Evolutionary conservation across 108 stramenopile genomes (phyloP).

Genomic region (Nitzschia sp.): DNA sequence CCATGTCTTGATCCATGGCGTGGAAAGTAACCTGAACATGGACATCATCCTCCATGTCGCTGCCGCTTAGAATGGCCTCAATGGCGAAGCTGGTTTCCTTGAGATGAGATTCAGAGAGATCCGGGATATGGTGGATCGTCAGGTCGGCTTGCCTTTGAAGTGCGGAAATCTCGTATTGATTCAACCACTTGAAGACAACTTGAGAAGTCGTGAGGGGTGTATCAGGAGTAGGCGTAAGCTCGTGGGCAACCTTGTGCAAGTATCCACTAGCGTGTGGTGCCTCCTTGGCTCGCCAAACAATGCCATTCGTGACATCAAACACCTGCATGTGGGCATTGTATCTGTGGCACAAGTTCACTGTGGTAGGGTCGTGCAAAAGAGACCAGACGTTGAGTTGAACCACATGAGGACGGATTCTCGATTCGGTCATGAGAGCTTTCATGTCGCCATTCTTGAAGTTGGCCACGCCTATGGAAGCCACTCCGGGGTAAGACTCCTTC

Average conservation of each 20-base stretch:
- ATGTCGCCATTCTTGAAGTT: conserved; percentile 71
- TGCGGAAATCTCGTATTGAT: conserved; percentile 35
- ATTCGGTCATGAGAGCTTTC: conserved; percentile 32
- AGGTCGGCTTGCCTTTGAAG: conserved; percentile 34
- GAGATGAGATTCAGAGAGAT: conserved; percentile 30
- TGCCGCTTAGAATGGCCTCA: conserved; percentile 46
- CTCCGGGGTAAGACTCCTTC: conserved; percentile 15
- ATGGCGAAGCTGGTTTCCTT: conserved; percentile 37
- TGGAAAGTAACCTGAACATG: conserved; percentile 58
- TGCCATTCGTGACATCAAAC: conserved; percentile 76
- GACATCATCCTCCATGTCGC: conserved; percentile 48
- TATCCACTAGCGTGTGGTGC: conserved; percentile 40
- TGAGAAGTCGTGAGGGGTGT: conserved; percentile 21
- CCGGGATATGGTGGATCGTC: conserved; percentile 20
- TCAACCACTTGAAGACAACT: conserved; percentile 40
- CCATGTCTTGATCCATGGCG: conserved; percentile 40
- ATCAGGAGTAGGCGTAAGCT: not conserved
- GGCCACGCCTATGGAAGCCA: conserved; percentile 74
- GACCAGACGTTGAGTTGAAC: conserved; percentile 69
- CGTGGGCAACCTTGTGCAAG: conserved; percentile 27
- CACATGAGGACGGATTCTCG: conserved; percentile 52
- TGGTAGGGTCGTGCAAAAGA: conserved; percentile 54
- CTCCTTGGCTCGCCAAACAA: conserved; percentile 15
- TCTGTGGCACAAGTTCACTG: conserved; percentile 43
- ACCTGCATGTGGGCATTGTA: conserved; percentile 57